Evolutionary conservation across 345 rosid species (phyloP).

Genomic region (Capsella bursapastoris): DNA sequence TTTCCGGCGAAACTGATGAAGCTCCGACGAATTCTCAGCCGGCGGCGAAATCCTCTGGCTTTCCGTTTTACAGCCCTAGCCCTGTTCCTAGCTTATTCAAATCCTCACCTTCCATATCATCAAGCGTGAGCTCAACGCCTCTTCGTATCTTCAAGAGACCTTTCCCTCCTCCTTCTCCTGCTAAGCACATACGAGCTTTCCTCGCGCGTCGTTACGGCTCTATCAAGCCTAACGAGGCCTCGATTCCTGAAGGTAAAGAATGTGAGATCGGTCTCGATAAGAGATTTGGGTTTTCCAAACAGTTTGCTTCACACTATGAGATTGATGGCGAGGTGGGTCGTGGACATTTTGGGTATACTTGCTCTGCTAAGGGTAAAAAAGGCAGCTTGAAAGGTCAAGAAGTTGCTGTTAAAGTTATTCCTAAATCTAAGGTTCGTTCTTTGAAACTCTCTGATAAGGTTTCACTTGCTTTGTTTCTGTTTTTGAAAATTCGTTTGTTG

Average conservation of each 20-base stretch:
- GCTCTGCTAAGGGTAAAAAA: constrained; percentile 86
- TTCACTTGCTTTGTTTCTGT: background rate
- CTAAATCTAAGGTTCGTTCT: constrained; percentile 76
- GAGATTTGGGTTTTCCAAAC: constrained; percentile 81
- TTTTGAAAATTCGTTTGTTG: background rate
- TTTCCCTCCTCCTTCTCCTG: constrained; percentile 98
- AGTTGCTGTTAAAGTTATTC: constrained; percentile 92
- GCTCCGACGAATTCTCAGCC: constrained; percentile 48
- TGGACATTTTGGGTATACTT: constrained; percentile 93
- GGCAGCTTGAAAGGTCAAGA: constrained; percentile 82
- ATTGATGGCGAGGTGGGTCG: constrained; percentile 91
- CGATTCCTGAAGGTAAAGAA: constrained; percentile 85
- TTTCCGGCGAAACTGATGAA: constrained; percentile 24
- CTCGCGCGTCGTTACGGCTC: constrained; percentile 82
- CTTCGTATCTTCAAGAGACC: constrained; percentile 92
- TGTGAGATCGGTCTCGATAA: constrained; percentile 78
- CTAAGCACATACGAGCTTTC: constrained; percentile 88
- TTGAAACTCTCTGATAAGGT: background rate
- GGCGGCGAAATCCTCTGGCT: constrained; percentile 60
- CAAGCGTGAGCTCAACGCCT: constrained; percentile 87
- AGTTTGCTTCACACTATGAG: constrained; percentile 72
- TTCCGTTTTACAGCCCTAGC: constrained; percentile 92
- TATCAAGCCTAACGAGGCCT: constrained; percentile 74
- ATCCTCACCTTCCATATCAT: constrained; percentile 72
- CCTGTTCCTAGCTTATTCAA: constrained; percentile 83